These are phyloP conservation scores for Suillus placidus DNA, from an alignment of 768 basidiomycete species.

Conservation along the genomic window DNA sequence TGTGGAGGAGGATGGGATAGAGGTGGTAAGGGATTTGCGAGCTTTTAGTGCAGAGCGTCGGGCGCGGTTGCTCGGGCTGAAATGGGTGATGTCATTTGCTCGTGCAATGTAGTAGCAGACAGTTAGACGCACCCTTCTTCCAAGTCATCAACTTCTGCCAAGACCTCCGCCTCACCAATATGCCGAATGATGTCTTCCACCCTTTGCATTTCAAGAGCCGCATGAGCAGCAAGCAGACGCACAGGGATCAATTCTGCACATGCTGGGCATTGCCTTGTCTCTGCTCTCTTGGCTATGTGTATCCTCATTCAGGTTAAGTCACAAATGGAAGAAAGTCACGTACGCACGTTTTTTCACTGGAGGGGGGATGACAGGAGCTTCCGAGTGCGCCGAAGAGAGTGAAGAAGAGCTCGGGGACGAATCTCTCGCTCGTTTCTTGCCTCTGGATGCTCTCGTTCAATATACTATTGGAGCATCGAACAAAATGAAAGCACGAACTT, in stretches of 20 bases:
- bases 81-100: slow-evolving; percentile 39
- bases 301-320: neutral
- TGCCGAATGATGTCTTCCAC: slow-evolving; percentile 66
- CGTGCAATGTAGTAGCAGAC: slow-evolving; percentile 22
- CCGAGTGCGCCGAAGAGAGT: slow-evolving; percentile 38
- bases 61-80: slow-evolving; percentile 22
- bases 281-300: slow-evolving; percentile 66
- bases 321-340: neutral
- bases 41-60: slow-evolving; percentile 51
- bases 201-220: slow-evolving; percentile 66
- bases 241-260: slow-evolving; percentile 75
- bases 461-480: slow-evolving; percentile 5
- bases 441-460: slow-evolving; percentile 30
- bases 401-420: slow-evolving; percentile 35
- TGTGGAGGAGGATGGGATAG: slow-evolving; percentile 26
- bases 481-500: slow-evolving; percentile 5
- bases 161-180: slow-evolving; percentile 62
- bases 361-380: slow-evolving; percentile 22
- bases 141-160: slow-evolving; percentile 49
- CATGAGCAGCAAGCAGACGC: slow-evolving; percentile 67
- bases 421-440: slow-evolving; percentile 52
- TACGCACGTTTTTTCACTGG: slow-evolving; percentile 54
- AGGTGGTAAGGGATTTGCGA: slow-evolving; percentile 39
- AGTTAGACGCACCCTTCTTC: slow-evolving; percentile 53
- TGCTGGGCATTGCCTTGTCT: slow-evolving; percentile 74